These are phyloP conservation scores for Arthromyces matolae DNA, from an alignment of 768 basidiomycete genomes.

Conservation along the genomic window DNA sequence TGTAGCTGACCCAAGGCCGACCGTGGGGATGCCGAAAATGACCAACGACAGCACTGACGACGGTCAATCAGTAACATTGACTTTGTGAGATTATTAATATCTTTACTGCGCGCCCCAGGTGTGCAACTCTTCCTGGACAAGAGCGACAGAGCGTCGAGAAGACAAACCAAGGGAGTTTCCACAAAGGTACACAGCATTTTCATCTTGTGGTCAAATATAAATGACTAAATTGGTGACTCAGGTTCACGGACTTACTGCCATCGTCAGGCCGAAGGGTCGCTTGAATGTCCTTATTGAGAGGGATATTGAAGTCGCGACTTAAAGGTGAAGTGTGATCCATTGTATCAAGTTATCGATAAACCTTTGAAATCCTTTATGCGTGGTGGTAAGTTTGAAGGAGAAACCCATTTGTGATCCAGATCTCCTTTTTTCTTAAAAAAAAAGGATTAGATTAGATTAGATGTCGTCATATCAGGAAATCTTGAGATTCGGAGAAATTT, in stretches of 20 bases:
- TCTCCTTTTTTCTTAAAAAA: not conserved
- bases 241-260: conserved; percentile 30
- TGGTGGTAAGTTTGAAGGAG: not conserved
- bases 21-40: conserved; percentile 88
- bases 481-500: not conserved
- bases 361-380: too few relatives aligned
- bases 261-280: conserved; percentile 36
- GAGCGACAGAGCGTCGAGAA: conserved; percentile 64
- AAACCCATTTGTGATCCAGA: too few relatives aligned
- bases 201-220: too few relatives aligned
- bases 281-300: conserved; percentile 49
- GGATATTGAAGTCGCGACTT: conserved; percentile 53
- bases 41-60: conserved; percentile 72
- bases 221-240: too few relatives aligned
- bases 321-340: conserved; percentile 31
- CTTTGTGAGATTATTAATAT: too few relatives aligned
- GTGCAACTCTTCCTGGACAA: conserved; percentile 78
- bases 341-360: conserved; percentile 6
- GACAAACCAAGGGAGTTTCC: conserved; percentile 92
- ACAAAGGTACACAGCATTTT: conserved; percentile 78
- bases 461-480: not conserved
- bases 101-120: conserved; percentile 76
- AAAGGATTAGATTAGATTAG: conserved; percentile 16
- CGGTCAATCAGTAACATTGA: too few relatives aligned
- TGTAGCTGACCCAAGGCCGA: conserved; percentile 80